These are phyloP conservation scores for Russula olivacea DNA, from an alignment of 768 basidiomycete species.

Conservation along the genomic window DNA sequence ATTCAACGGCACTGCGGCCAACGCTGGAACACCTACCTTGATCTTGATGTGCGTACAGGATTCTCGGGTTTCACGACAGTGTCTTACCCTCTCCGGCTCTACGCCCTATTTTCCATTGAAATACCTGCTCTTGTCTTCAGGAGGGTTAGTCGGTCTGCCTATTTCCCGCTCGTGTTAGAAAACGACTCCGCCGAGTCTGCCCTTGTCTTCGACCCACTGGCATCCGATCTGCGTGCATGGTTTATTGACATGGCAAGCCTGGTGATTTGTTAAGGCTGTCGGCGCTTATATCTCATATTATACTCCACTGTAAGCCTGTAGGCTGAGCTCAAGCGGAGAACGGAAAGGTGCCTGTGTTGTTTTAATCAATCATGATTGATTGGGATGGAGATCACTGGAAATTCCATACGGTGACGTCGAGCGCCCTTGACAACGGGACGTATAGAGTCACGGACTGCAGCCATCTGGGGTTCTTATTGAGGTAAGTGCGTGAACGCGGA, in stretches of 20 bases:
- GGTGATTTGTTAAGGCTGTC: background rate
- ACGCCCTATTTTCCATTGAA: background rate
- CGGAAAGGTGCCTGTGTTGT: too few species aligned
- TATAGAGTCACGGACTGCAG: background rate
- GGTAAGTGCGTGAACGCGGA: background rate
- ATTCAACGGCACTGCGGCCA: too few species aligned
- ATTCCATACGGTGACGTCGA: background rate
- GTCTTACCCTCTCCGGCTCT: background rate
- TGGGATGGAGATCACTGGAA: background rate
- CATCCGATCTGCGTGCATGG: background rate
- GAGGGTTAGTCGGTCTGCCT: too few species aligned
- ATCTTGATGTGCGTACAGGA: background rate
- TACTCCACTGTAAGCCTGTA: background rate
- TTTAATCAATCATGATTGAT: background rate
- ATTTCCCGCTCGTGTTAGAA: background rate
- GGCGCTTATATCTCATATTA: background rate
- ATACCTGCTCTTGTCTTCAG: background rate
- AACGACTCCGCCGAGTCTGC: background rate
- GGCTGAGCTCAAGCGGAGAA: background rate
- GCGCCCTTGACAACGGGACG: slow-evolving; percentile 3
- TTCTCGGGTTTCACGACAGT: background rate
- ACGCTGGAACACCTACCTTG: background rate
- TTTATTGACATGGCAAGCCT: background rate
- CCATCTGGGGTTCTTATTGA: background rate
- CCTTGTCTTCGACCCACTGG: background rate